phyloP scores from a whole-genome alignment of 306 rosid genomes.

The Rosa multiflora region DNA sequence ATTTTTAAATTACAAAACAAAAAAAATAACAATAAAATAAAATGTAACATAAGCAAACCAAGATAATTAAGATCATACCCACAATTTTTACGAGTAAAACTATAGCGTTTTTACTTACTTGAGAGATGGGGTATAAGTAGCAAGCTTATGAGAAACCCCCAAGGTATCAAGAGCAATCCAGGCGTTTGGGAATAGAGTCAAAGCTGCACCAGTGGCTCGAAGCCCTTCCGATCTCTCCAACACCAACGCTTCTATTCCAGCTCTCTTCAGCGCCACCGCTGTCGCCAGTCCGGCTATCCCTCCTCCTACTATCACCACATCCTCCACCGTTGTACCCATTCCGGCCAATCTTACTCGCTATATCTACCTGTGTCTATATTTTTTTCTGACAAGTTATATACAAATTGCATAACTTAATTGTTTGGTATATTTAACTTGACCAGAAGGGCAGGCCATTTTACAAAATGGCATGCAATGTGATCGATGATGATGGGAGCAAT shows the following conservation, averaged over 20 bases:
- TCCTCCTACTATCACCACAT: constrained; percentile 23
- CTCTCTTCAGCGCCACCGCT: constrained; percentile 22
- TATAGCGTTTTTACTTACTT: background rate
- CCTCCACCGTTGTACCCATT: background rate
- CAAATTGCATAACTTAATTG: no score
- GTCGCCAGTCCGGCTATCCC: constrained; percentile 29
- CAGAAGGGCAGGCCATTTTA: no score
- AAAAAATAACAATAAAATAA: no score
- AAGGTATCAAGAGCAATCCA: constrained; percentile 22
- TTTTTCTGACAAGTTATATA: no score
- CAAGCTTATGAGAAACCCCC: constrained; percentile 5
- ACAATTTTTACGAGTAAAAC: no score
- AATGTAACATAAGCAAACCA: background rate
- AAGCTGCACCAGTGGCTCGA: background rate
- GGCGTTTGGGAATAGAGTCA: constrained; percentile 13
- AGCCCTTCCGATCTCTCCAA: constrained; percentile 9
- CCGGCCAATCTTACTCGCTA: background rate
- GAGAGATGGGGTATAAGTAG: background rate
- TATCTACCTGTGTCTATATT: no score
- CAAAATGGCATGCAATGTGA: no score
- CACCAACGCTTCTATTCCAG: constrained; percentile 19
- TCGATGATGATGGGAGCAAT: no score
- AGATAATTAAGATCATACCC: no score
- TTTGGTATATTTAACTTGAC: no score
- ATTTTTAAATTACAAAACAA: no score